A percentile compares a stretch with the other conserved stretches of the same genome.
Evolutionary conservation across 2,329 filamentous ascomycete genomes (phyloP).

Genomic region (Cladosporium sp.): DNA sequence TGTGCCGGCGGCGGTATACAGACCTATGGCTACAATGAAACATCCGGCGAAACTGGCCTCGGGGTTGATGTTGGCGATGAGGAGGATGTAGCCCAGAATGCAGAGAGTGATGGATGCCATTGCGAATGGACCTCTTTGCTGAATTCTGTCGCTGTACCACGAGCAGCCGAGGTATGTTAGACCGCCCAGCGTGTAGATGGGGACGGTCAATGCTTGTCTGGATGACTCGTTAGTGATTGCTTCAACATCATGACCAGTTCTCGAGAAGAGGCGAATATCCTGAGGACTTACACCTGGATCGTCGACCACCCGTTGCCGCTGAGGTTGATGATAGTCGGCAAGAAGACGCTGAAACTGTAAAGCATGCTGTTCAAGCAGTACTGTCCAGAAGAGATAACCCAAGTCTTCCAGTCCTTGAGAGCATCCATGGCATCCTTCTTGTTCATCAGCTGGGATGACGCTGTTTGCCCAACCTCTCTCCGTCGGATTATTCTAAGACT

Average conservation of each 20-base stretch:
- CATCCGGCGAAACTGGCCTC: conserved; percentile 66
- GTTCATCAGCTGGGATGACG: conserved; percentile 60
- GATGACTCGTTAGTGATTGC: background rate
- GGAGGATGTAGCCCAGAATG: conserved; percentile 48
- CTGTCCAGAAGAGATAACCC: conserved; percentile 66
- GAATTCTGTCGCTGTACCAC: conserved; percentile 65
- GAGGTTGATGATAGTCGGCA: conserved; percentile 74
- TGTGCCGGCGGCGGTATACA: conserved; percentile 11
- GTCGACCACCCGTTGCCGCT: conserved; percentile 62
- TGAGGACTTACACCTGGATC: conserved; percentile 64
- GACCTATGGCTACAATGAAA: conserved; percentile 12
- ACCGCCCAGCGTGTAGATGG: conserved; percentile 73
- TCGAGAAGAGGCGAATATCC: background rate
- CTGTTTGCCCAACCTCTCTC: conserved; percentile 69
- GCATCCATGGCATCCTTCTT: conserved; percentile 66
- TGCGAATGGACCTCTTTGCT: conserved; percentile 65
- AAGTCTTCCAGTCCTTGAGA: conserved; percentile 75
- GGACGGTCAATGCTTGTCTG: conserved; percentile 62
- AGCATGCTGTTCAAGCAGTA: conserved; percentile 76
- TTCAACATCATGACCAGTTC: background rate
- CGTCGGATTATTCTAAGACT: conserved; percentile 56
- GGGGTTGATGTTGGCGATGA: conserved; percentile 61
- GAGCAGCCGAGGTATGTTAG: conserved; percentile 67
- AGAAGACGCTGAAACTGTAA: conserved; percentile 75
- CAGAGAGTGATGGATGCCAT: conserved; percentile 63